Evolutionary conservation across 2,329 filamentous ascomycete genomes (phyloP).

Genomic region (Elsinoe perseae): DNA sequence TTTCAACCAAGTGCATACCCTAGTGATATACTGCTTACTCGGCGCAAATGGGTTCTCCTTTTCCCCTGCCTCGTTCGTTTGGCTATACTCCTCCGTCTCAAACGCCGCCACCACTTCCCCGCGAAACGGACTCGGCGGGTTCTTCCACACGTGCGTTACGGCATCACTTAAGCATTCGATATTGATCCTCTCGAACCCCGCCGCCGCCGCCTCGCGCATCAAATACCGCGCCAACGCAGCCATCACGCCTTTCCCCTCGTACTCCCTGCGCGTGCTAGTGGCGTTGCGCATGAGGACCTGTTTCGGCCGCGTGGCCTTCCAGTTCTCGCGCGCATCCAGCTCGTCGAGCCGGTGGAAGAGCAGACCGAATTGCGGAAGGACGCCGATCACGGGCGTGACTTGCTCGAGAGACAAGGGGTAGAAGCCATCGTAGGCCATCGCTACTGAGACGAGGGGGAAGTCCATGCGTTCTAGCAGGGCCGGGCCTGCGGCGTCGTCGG

Average conservation of each 20-base stretch:
- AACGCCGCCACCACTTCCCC: background rate
- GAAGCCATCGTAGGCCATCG: slow-evolving; percentile 30
- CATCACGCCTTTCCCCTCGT: slow-evolving; percentile 32
- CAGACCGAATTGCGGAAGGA: slow-evolving; percentile 24
- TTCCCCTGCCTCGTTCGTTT: background rate
- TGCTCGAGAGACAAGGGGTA: slow-evolving; percentile 24
- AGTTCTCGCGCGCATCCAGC: slow-evolving; percentile 23
- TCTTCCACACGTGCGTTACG: slow-evolving; percentile 28
- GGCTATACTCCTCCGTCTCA: background rate
- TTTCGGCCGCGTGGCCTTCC: slow-evolving; percentile 25
- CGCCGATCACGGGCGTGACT: slow-evolving; percentile 23
- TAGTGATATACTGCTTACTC: background rate
- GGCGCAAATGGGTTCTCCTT: background rate
- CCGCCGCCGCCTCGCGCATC: slow-evolving; percentile 30
- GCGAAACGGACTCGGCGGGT: slow-evolving; percentile 14
- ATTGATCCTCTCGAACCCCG: slow-evolving; percentile 31
- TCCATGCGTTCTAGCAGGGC: slow-evolving; percentile 31
- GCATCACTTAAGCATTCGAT: slow-evolving; percentile 28
- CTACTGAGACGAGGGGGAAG: slow-evolving; percentile 34
- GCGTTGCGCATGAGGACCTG: slow-evolving; percentile 33
- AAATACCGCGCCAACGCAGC: slow-evolving; percentile 30
- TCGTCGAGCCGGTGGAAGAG: slow-evolving; percentile 24
- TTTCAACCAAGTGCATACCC: background rate
- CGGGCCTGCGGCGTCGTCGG: slow-evolving; percentile 13
- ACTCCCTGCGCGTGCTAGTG: slow-evolving; percentile 32